These are phyloP conservation scores for Penicillium lividum DNA, from an alignment of 495 filamentous ascomycete species.

Conservation along the genomic window DNA sequence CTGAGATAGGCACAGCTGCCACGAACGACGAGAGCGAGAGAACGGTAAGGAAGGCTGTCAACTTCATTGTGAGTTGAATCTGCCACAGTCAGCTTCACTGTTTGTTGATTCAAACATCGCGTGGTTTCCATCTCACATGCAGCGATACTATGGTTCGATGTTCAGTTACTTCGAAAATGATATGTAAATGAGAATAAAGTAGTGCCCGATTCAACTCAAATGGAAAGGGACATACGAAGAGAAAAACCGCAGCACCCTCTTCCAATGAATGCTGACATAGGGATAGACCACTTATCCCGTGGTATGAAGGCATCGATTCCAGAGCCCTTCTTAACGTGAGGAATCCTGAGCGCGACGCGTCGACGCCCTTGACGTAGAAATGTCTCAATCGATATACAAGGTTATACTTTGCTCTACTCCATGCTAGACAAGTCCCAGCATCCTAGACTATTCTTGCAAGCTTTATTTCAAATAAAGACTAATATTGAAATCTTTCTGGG, in stretches of 20 bases:
- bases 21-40: constrained; percentile 15
- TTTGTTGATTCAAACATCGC: neutral
- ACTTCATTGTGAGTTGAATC: constrained; percentile 15
- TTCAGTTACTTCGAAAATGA: no score
- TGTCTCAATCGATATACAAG: no score
- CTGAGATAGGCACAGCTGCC: constrained; percentile 15
- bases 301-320: neutral
- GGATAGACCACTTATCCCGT: neutral
- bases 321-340: neutral
- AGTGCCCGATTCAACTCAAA: no score
- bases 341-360: neutral
- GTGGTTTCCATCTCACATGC: neutral
- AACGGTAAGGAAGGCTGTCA: constrained; percentile 18
- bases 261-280: neutral
- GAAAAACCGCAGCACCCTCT: neutral
- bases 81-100: neutral
- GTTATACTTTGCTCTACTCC: no score
- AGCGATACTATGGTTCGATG: neutral
- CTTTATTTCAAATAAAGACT: no score
- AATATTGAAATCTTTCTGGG: no score
- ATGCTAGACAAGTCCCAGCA: no score
- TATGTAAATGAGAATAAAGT: no score
- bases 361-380: neutral
- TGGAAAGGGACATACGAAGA: neutral
- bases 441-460: no score